phyloP scores from a whole-genome alignment of 495 filamentous ascomycete genomes.

The Hypoxylon fuscum region DNA sequence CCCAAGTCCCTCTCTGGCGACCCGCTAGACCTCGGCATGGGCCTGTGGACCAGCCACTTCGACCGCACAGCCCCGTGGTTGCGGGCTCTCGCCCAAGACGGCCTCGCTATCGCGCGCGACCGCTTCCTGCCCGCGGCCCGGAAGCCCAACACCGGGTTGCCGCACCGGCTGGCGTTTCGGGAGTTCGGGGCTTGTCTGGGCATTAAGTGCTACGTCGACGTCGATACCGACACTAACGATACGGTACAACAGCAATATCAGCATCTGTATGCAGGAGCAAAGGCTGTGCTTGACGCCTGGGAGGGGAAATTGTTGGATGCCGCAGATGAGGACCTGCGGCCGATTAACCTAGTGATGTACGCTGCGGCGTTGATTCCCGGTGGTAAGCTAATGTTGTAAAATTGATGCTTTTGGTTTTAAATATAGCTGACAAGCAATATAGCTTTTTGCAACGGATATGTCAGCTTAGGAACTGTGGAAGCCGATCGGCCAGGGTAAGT shows the following conservation, averaged over 20 bases:
- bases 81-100: slow-evolving; percentile 49
- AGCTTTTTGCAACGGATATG: too few relatives aligned
- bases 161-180: slow-evolving; percentile 65
- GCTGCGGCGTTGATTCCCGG: slow-evolving; percentile 69
- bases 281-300: slow-evolving; percentile 63
- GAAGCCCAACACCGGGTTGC: slow-evolving; percentile 44
- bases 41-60: slow-evolving; percentile 70
- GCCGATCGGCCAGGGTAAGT: too few relatives aligned
- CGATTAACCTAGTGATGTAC: slow-evolving; percentile 74
- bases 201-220: slow-evolving; percentile 61
- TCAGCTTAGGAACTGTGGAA: too few relatives aligned
- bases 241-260: too few relatives aligned
- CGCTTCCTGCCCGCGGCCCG: slow-evolving; percentile 51
- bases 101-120: slow-evolving; percentile 55
- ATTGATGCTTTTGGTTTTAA: too few relatives aligned
- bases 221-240: slow-evolving; percentile 47
- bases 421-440: too few relatives aligned
- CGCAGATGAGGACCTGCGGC: slow-evolving; percentile 60
- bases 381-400: too few relatives aligned
- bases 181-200: slow-evolving; percentile 71
- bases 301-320: slow-evolving; percentile 54
- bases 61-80: slow-evolving; percentile 63
- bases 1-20: slow-evolving; percentile 62
- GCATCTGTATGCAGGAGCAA: slow-evolving; percentile 51
- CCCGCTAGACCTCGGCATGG: slow-evolving; percentile 71